Evolutionary conservation across 1,284 basidiomycete genomes (phyloP), one percentile per base, ranked within the genome.

Genomic region (Leccinum griseonigrum): DNA sequence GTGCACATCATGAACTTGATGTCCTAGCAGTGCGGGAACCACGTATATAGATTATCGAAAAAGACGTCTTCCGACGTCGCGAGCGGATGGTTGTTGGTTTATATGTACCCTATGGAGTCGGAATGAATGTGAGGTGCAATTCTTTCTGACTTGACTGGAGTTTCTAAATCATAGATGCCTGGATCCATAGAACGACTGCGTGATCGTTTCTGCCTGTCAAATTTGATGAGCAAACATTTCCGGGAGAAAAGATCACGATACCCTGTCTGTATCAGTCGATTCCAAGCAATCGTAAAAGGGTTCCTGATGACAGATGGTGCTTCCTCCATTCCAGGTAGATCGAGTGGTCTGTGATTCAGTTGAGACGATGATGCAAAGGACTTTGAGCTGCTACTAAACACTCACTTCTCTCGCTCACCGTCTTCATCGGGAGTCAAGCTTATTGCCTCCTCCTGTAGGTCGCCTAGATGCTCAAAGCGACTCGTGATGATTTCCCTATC

Each of bases 21-120:
- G 76, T 99, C 97, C 76, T 97, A 98, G 61, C 98, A 90, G 61
- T 89, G 91, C 0, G 97, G 97, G 78, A 99, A 99, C 97, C 97
- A 99, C 68, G 88, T 89, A 65, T 83, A 85, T 31, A 99, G 84
- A 56, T 92, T 84, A 57, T 93, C 86, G 75, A 98, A 98, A 78
- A 99, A 99, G 18, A 87, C 85, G 65, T 92, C 88, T 78, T 99
- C 97, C 28, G 88, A 88, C 31, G 90, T 86, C 3, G 97, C n/a
- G n/a, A n/a, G n/a, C n/a, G n/a, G n/a, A n/a, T n/a, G n/a, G n/a
- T n/a, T n/a, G n/a, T n/a, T n/a, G n/a, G n/a, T n/a, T n/a, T n/a
- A n/a, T n/a, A n/a, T n/a, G n/a, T n/a, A n/a, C n/a, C n/a, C n/a
- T n/a, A n/a, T n/a, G n/a, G 18, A n/a, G 43, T 34, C 1, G 0